Percentiles rank a stretch among this genome's conserved stretches.
Evolutionary conservation across 768 basidiomycete genomes (phyloP).

Genomic region (Cystobasidium onofrii): DNA sequence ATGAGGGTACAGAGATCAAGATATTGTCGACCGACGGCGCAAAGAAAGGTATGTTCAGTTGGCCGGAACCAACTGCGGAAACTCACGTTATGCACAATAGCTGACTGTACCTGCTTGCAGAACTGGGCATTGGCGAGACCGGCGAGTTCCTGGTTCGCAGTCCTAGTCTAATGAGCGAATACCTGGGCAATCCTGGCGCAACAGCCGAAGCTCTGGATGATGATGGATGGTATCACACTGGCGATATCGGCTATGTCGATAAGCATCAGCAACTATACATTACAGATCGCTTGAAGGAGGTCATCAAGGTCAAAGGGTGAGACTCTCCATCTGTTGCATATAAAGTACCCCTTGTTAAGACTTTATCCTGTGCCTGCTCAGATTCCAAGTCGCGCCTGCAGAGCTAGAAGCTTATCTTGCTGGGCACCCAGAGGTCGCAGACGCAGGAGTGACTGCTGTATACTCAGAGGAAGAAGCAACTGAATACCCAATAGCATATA

Average conservation of each 20-base stretch:
- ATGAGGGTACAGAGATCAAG: neutral
- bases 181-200: conserved; percentile 40
- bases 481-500: conserved; percentile 41
- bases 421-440: conserved; percentile 37
- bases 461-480: conserved; percentile 42
- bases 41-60: neutral
- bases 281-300: conserved; percentile 38
- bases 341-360: neutral
- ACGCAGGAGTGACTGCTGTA: conserved; percentile 41
- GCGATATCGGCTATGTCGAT: conserved; percentile 42
- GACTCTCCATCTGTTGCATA: neutral
- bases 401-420: conserved; percentile 42
- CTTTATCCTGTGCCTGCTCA: neutral
- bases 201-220: conserved; percentile 37
- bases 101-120: neutral
- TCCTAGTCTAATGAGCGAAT: conserved; percentile 37
- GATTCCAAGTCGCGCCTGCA: conserved; percentile 42
- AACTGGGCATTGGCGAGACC: conserved; percentile 27
- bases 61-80: no score
- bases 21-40: neutral
- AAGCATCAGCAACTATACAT: conserved; percentile 34
- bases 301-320: conserved; percentile 43
- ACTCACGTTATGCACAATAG: no score
- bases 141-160: conserved; percentile 41
- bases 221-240: conserved; percentile 41